A percentile compares a stretch with the other conserved stretches of the same genome.
These are phyloP conservation scores for Cicer bijugum DNA, from an alignment of 306 rosid species.

Conservation along the genomic window DNA sequence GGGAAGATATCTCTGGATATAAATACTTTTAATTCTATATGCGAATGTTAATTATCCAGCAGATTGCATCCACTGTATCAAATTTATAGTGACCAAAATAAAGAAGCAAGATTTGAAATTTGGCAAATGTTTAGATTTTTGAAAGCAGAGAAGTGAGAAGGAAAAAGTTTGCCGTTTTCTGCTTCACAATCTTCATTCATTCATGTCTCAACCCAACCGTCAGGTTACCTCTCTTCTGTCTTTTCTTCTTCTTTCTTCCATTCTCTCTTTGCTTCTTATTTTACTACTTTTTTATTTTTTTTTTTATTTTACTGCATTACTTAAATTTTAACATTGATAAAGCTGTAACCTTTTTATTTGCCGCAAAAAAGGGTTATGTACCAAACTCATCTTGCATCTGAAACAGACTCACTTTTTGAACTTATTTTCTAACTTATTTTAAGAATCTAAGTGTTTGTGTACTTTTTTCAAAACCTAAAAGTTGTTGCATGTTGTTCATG, in stretches of 20 bases:
- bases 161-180: not conserved
- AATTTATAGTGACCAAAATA: too few relatives aligned
- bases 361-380: not conserved
- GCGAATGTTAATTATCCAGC: too few relatives aligned
- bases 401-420: not conserved
- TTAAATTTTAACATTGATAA: conserved; percentile 21
- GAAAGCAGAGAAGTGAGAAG: not conserved
- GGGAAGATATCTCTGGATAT: too few relatives aligned
- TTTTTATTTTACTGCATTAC: not conserved
- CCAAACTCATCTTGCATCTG: not conserved
- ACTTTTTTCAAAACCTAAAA: not conserved
- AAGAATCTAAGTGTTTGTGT: not conserved
- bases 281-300: not conserved
- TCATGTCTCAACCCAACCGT: conserved; percentile 32
- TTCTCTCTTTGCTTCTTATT: not conserved
- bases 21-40: too few relatives aligned
- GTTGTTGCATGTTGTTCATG: conserved; percentile 10
- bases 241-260: not conserved
- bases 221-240: not conserved
- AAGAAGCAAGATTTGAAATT: not conserved
- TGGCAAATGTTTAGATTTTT: not conserved
- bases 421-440: not conserved
- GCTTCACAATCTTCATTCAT: not conserved
- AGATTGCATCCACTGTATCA: too few relatives aligned
- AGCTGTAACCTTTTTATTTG: not conserved